Conservation (phyloP, 495 filamentous ascomycete genomes). For the Penicillium dipodomyicola region DNA sequence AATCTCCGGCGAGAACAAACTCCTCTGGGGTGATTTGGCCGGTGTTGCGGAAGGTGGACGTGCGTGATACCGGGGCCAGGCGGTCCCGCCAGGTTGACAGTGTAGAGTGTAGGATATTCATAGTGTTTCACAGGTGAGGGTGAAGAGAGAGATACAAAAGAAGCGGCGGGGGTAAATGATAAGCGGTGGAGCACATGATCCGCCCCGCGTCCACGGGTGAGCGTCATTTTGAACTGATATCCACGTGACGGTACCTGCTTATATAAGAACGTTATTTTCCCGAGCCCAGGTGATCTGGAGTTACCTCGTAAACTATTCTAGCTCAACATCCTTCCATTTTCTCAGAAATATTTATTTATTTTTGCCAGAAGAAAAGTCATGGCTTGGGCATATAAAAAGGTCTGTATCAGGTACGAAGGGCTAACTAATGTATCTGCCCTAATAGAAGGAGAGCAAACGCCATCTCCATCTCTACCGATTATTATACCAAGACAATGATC, state of each 20-base stretch:
- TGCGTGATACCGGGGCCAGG: constrained; percentile 82
- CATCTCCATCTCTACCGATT: too few species aligned
- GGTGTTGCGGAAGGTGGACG: constrained; percentile 87
- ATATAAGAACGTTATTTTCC: neutral
- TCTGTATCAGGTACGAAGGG: neutral
- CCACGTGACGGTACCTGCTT: neutral
- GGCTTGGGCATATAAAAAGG: neutral
- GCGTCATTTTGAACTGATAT: constrained; percentile 9
- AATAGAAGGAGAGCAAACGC: too few species aligned
- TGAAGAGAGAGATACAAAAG: constrained; percentile 13
- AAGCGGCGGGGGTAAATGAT: constrained; percentile 16
- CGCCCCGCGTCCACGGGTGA: constrained; percentile 34
- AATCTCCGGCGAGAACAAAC: constrained; percentile 94
- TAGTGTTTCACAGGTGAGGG: constrained; percentile 17
- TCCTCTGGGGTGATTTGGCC: constrained; percentile 97
- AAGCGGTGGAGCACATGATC: constrained; percentile 38
- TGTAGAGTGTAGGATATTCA: constrained; percentile 72
- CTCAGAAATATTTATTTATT: neutral
- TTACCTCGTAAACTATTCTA: neutral
- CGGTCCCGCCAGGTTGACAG: constrained; percentile 84
- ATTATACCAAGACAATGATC: too few species aligned
- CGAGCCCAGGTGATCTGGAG: too few species aligned
- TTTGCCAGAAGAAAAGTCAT: neutral
- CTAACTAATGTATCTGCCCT: neutral
- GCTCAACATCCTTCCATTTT: neutral